Base-by-base conservation (phyloP, 768 basidiomycete genomes). In the Lentinula sp. region DNA sequence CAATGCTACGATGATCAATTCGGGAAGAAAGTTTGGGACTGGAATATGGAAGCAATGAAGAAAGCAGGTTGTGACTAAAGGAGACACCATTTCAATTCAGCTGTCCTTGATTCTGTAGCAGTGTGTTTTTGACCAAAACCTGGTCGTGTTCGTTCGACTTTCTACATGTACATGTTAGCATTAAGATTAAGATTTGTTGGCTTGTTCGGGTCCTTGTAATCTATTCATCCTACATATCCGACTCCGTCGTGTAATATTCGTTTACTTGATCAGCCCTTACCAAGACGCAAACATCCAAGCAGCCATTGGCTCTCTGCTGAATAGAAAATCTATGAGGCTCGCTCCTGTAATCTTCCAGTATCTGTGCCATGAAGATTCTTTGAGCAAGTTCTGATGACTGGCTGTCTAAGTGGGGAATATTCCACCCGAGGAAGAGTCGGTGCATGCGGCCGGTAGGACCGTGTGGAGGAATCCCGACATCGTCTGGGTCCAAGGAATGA, bases 371-470 rank as follows among this genome's bases (percentile, higher is more conserved):
- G 35, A 73, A 83, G 40, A 65, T 67, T 8, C 73, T 71, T 18
- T 80, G 84, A 50, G 78, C 76, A 5, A 66, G 67, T 61, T 86
- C 85, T 28, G 76, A 72, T 21, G 74, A 70, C 43, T 72, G 71
- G 13, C 65, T 69, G 60, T 83, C 77, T 9, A 18, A 6, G 10
- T 50, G 18, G 35, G 16, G 58, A 58, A 90, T 78, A 64, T 88
- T 89, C 86, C 86, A 91, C 4, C 89, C 89, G 4, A 91, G 76
- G 63, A 77, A 85, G 8, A 89, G 67, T 31, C 78, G 75, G 64
- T 80, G 74, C 66, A 78, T 74, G 15, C 67, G 72, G 28, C 74
- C 69, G 15, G 55, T 51, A 28, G 68, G 46, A 46, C 62, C 43
- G 65, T 61, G 35, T 68, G 64, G 31, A 74, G 68, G 28, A 69